phyloP scores from a whole-genome alignment of 306 rosid species.

The Inga laurina region DNA sequence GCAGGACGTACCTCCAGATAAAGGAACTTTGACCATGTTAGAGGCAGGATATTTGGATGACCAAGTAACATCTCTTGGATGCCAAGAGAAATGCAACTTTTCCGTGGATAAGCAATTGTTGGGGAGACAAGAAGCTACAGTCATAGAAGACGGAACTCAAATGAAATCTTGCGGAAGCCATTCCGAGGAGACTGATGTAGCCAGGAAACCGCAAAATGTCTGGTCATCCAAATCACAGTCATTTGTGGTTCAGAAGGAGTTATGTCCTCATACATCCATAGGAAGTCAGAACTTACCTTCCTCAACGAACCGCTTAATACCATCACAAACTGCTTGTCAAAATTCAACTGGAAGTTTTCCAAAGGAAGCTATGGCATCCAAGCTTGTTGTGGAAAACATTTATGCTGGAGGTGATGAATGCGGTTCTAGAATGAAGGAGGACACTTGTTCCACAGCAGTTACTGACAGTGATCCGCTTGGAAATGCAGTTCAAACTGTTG shows the following conservation, averaged over 20 bases:
- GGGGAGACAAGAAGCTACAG: constrained; percentile 33
- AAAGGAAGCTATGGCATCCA: constrained; percentile 30
- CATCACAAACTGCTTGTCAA: constrained; percentile 33
- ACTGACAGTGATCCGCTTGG: constrained; percentile 31
- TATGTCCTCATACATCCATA: constrained; percentile 12
- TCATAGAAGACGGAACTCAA: constrained; percentile 34
- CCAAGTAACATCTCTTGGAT: constrained; percentile 26
- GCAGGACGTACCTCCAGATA: constrained; percentile 32
- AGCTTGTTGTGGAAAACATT: constrained; percentile 31
- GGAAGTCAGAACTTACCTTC: constrained; percentile 35
- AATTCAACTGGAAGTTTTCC: constrained; percentile 33
- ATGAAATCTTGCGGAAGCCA: constrained; percentile 28
- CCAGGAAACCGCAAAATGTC: constrained; percentile 2
- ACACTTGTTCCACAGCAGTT: constrained; percentile 38
- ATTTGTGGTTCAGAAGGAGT: constrained; percentile 35
- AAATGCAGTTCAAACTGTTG: constrained; percentile 33
- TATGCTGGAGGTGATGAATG: constrained; percentile 20
- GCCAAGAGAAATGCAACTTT: constrained; percentile 37
- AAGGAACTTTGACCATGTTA: neutral
- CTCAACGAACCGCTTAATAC: constrained; percentile 29
- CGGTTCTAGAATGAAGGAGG: constrained; percentile 23
- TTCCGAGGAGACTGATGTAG: constrained; percentile 29
- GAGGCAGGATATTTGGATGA: neutral
- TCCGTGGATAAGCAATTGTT: constrained; percentile 24
- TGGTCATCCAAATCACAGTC: constrained; percentile 33